A percentile compares a stretch with the other conserved stretches of the same genome.
phyloP scores from a whole-genome alignment of 768 basidiomycete species.

The Mycena capillaripes region DNA sequence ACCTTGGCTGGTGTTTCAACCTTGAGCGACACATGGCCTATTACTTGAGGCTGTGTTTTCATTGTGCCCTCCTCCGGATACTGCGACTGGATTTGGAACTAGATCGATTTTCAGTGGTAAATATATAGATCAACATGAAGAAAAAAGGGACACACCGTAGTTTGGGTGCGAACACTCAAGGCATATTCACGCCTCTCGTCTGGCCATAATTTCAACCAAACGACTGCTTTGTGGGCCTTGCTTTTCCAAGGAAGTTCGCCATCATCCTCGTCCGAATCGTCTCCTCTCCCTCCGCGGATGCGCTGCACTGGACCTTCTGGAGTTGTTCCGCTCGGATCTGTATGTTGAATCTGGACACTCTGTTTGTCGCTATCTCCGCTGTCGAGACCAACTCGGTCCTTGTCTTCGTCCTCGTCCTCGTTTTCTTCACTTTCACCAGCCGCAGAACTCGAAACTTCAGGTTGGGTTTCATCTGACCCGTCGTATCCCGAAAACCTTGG shows the following conservation, averaged over 20 bases:
- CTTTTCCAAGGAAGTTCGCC: constrained; percentile 2
- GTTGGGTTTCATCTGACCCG: not conserved
- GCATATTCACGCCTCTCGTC: constrained; percentile 10
- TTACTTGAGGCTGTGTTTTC: constrained; percentile 7
- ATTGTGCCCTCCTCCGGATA: not conserved
- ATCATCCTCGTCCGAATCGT: constrained; percentile 13
- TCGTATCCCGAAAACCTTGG: not conserved
- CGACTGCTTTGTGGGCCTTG: not conserved
- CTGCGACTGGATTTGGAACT: constrained; percentile 11
- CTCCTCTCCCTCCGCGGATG: constrained; percentile 18
- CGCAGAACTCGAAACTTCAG: not conserved
- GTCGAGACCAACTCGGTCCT: not conserved
- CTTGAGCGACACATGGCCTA: constrained; percentile 5
- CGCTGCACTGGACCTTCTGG: constrained; percentile 4
- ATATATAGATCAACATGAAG: not conserved
- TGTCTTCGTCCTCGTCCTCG: not conserved
- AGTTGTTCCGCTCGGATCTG: not conserved
- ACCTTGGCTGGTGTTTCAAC: constrained; percentile 3
- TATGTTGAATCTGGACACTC: not conserved
- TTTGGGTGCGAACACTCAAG: not conserved
- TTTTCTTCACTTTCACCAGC: not conserved
- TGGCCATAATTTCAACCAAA: constrained; percentile 17
- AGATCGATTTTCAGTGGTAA: not conserved
- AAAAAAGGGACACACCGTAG: not conserved
- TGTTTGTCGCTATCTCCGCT: not conserved